Conservation (phyloP, 2,329 filamentous ascomycete genomes). For the Ciborinia camelliae region DNA sequence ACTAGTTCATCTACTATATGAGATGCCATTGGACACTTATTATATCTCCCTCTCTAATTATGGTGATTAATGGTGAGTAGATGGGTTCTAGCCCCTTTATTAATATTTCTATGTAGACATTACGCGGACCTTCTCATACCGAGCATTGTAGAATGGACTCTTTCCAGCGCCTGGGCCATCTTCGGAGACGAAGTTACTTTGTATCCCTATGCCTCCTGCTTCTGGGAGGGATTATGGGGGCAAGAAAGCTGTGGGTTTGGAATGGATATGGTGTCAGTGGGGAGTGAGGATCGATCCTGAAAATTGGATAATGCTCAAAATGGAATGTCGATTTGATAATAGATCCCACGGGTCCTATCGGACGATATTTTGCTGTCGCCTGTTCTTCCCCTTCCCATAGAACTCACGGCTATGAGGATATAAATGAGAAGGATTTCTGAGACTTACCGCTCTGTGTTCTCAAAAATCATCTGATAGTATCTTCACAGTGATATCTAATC, state of each 20-base stretch:
- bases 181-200: neutral
- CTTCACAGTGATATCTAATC: no score
- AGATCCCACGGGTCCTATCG: neutral
- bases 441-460: neutral
- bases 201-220: neutral
- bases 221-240: neutral
- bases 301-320: neutral
- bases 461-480: no score
- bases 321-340: neutral
- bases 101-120: no score
- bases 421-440: neutral
- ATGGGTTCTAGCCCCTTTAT: no score
- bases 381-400: neutral
- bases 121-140: no score
- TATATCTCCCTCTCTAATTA: no score
- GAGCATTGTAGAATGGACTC: no score
- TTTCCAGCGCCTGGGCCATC: neutral
- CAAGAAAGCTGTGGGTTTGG: neutral
- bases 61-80: no score
- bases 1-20: no score
- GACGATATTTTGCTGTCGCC: neutral
- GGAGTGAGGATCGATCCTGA: no score
- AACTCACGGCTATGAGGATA: neutral
- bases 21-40: no score
- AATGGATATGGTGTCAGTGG: neutral